Conservation (phyloP, 2,329 filamentous ascomycete genomes). For the Huntiella bhutanensis region DNA sequence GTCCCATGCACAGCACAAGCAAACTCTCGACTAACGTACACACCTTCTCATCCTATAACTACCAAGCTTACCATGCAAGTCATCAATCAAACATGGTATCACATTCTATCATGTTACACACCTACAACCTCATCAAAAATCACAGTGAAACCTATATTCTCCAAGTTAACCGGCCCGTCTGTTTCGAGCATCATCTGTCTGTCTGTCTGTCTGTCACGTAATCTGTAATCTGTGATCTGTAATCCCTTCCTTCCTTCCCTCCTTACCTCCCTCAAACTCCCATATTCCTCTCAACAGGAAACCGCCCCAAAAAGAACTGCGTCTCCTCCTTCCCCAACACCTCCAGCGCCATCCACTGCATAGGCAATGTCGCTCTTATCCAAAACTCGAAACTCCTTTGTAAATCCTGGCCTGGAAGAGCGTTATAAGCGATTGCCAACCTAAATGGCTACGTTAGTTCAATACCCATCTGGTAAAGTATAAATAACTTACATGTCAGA, state of each 20-base stretch:
- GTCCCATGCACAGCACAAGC: too few relatives aligned
- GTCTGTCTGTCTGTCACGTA: not conserved
- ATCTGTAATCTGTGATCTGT: not conserved
- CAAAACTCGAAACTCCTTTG: constrained; percentile 57
- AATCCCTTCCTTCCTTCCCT: too few relatives aligned
- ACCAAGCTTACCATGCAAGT: too few relatives aligned
- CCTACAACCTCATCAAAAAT: too few relatives aligned
- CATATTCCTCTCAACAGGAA: constrained; percentile 29
- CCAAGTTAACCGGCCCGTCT: not conserved
- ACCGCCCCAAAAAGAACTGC: constrained; percentile 26
- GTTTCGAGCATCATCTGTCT: not conserved
- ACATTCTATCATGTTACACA: too few relatives aligned
- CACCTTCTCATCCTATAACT: too few relatives aligned
- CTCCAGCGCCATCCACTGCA: constrained; percentile 48
- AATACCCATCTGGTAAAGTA: not conserved
- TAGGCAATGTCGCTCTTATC: constrained; percentile 49
- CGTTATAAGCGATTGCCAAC: constrained; percentile 59
- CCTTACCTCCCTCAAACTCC: constrained; percentile 21
- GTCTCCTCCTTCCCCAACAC: constrained; percentile 29
- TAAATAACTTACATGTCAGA: constrained; percentile 45
- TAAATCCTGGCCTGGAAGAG: constrained; percentile 42
- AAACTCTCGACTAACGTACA: too few relatives aligned
- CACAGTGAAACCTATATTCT: too few relatives aligned
- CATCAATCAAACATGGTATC: too few relatives aligned
- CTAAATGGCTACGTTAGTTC: constrained; percentile 22